Conservation (phyloP, 2,329 filamentous ascomycete genomes). For the Phaeomoniella chlamydospora region DNA sequence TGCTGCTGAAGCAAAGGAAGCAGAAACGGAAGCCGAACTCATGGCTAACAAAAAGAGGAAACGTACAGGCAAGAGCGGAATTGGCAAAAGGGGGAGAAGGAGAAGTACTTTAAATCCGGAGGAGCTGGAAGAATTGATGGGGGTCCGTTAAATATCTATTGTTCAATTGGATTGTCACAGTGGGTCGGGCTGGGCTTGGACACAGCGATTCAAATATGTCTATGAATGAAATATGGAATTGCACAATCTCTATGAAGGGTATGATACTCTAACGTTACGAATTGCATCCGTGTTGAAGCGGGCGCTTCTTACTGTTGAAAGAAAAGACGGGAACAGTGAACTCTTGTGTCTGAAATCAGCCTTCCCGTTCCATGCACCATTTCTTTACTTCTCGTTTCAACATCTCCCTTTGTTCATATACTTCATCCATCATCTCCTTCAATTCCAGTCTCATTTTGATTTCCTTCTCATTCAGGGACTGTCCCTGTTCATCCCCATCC, state of each 20-base stretch:
- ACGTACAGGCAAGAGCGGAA: constrained; percentile 5
- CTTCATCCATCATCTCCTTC: constrained; percentile 19
- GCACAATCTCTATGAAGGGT: too few relatives aligned
- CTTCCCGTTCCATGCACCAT: constrained; percentile 30
- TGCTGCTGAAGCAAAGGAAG: constrained; percentile 26
- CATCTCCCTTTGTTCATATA: constrained; percentile 20
- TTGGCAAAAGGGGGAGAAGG: constrained; percentile 11
- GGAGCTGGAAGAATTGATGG: constrained; percentile 19
- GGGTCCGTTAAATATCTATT: too few relatives aligned
- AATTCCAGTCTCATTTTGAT: constrained; percentile 9
- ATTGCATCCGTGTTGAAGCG: too few relatives aligned
- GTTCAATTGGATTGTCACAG: too few relatives aligned
- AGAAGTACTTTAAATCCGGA: constrained; percentile 29
- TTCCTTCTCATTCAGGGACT: background rate
- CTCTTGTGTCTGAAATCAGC: too few relatives aligned
- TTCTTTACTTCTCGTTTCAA: constrained; percentile 26
- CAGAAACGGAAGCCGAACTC: constrained; percentile 17
- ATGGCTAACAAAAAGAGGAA: constrained; percentile 14
- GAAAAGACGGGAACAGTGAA: too few relatives aligned
- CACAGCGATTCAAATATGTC: too few relatives aligned
- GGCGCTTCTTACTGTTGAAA: too few relatives aligned
- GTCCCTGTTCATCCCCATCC: constrained; percentile 1
- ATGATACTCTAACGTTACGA: too few relatives aligned
- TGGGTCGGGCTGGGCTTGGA: too few relatives aligned
- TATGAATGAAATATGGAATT: too few relatives aligned